Base-by-base conservation (phyloP, 176 grass and related monocot species). In the Cocos nucifera region DNA sequence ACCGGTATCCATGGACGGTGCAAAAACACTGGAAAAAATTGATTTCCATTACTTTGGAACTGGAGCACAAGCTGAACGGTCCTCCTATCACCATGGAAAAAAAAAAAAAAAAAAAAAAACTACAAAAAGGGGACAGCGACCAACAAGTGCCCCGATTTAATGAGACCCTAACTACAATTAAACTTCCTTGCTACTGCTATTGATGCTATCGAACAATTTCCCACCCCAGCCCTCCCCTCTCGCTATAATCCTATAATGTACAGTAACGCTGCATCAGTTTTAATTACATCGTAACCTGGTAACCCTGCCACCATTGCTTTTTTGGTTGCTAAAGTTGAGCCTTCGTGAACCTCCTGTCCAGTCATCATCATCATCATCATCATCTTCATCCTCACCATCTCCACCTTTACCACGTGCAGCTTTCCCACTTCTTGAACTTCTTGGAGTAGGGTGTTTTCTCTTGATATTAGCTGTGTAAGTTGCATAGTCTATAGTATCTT, bases 401-500 rank as follows among this genome's bases (percentile, higher is more conserved):
- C 54, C 68, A 55, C 66, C 73, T 79, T 62, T 57, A 66, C 48
- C 76, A 56, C 49, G 55, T 6, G 19, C 56, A 17, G 76, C 39
- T 77, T 79, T 93, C 69, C 88, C 86, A 51, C 83, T 68, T 75
- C 77, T 86, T 1, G 76, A 64, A 54, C 75, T 93, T 74, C 84
- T 87, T 14, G 88, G 94, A 16, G 88, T 86, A 23, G 82, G 82
- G 18, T 82, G 84, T 69, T 86, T 98, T 74, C 70, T 93, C 61
- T 87, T 87, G 66, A 83, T 58, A 19, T 56, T 76, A 53, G 70
- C 65, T 8, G 73, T 83, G 62, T 78, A 98, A 48, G 73, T 60
- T 51, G 65, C 82, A 23, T 86, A 93, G 66, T 98, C 94, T 66
- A 93, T 86, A 19, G 94, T 63, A 67, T 98, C 94, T 73, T 98